phyloP scores from a whole-genome alignment of 2,329 filamentous ascomycete species.

The Aspergillus neoniger region DNA sequence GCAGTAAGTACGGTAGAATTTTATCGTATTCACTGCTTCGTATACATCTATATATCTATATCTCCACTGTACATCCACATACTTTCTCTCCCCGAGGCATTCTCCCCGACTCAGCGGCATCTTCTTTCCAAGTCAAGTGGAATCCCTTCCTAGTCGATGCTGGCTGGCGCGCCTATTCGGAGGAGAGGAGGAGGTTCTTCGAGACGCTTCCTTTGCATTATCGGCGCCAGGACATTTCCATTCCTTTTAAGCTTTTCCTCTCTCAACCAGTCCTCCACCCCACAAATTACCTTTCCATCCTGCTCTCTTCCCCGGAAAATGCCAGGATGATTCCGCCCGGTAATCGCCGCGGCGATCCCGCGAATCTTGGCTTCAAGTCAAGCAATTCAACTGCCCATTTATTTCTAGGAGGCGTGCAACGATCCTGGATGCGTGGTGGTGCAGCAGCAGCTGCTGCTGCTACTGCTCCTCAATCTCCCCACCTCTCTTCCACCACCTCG shows the following conservation, averaged over 20 bases:
- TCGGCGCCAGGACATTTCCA: background rate
- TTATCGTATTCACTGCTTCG: background rate
- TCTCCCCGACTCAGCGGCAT: background rate
- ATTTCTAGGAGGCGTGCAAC: slow-evolving; percentile 42
- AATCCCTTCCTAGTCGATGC: background rate
- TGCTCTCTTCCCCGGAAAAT: background rate
- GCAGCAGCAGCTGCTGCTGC: background rate
- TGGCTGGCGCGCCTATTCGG: background rate
- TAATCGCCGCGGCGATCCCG: slow-evolving; percentile 14
- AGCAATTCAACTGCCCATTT: slow-evolving; percentile 44
- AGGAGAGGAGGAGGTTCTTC: too few species aligned
- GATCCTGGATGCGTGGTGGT: slow-evolving; percentile 41
- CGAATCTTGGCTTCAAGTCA: slow-evolving; percentile 21
- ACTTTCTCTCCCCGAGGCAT: background rate
- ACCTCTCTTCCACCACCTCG: background rate
- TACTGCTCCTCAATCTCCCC: background rate
- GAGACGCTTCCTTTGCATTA: too few species aligned
- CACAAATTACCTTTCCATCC: background rate
- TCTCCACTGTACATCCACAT: background rate
- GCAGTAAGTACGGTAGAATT: background rate
- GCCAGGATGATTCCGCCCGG: slow-evolving; percentile 15
- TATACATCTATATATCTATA: background rate
- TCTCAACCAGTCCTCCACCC: background rate
- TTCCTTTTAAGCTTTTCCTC: background rate
- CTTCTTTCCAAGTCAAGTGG: background rate